Evolutionary conservation across 139 green algal species (phyloP).

Genomic region (Choricystis sp.): DNA sequence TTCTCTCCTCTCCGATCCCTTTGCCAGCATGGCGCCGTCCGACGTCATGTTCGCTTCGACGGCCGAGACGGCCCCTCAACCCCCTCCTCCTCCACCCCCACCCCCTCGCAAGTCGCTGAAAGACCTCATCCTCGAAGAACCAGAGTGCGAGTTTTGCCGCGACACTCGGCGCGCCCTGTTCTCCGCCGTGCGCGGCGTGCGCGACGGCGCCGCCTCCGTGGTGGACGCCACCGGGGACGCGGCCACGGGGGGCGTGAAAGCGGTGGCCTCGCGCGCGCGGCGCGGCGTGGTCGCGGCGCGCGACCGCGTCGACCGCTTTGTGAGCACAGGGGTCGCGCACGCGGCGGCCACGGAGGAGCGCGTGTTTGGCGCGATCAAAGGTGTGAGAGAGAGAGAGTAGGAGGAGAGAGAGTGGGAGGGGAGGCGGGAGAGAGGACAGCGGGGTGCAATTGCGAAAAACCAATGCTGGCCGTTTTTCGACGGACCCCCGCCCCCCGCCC

Average conservation of each 20-base stretch:
- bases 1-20: too few species aligned
- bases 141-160: neutral
- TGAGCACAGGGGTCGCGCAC: neutral
- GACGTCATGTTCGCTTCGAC: too few species aligned
- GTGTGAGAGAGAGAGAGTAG: neutral
- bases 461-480: too few species aligned
- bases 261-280: too few species aligned
- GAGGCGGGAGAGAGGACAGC: too few species aligned
- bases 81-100: neutral
- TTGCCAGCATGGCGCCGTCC: too few species aligned
- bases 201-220: neutral
- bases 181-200: neutral
- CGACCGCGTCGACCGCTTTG: neutral
- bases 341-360: neutral
- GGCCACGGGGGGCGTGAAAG: neutral
- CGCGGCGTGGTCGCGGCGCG: too few species aligned
- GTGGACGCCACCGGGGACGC: neutral
- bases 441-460: too few species aligned
- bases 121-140: neutral
- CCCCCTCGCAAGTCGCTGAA: neutral
- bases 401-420: too few species aligned
- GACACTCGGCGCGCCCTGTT: neutral
- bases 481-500: neutral
- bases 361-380: neutral
- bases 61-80: too few species aligned